These are phyloP conservation scores for Xylariaceae sp. DNA, from an alignment of 2,329 filamentous ascomycete species.

Conservation along the genomic window DNA sequence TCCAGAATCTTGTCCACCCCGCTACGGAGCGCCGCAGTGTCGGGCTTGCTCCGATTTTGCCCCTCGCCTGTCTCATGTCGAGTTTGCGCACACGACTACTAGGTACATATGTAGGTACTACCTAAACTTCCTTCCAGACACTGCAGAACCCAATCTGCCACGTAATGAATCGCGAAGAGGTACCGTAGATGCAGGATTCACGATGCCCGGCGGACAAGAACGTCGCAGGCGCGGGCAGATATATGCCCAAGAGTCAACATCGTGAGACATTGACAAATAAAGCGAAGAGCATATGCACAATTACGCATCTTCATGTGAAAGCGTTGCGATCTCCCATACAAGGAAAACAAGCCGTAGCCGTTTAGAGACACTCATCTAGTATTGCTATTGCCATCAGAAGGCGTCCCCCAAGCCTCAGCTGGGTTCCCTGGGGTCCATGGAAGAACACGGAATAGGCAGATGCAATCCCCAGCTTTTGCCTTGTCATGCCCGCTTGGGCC, in stretches of 20 bases:
- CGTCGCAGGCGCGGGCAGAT: constrained; percentile 2
- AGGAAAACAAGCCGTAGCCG: constrained; percentile 18
- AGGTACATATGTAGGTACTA: too few species aligned
- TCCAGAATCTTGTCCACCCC: too few species aligned
- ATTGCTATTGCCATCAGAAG: constrained; percentile 7
- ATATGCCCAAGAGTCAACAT: constrained; percentile 3
- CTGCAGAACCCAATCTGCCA: too few species aligned
- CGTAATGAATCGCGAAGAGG: too few species aligned
- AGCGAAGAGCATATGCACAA: constrained; percentile 13
- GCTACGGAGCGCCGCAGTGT: too few species aligned
- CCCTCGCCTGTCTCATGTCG: too few species aligned
- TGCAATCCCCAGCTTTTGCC: constrained; percentile 8
- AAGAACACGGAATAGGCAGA: constrained; percentile 23
- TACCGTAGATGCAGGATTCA: too few species aligned
- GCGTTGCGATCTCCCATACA: constrained; percentile 7
- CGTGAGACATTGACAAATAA: not conserved
- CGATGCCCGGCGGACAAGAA: too few species aligned
- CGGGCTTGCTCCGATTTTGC: too few species aligned
- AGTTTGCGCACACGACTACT: too few species aligned
- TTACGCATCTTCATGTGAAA: constrained; percentile 8
- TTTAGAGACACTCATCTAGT: constrained; percentile 6
- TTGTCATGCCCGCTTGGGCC: constrained; percentile 3
- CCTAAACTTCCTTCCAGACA: too few species aligned
- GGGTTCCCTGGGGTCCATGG: constrained; percentile 18
- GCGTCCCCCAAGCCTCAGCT: too few species aligned